Evolutionary conservation across 148 eudicot genomes (phyloP).

Genomic region (Nepenthes mirabilis): DNA sequence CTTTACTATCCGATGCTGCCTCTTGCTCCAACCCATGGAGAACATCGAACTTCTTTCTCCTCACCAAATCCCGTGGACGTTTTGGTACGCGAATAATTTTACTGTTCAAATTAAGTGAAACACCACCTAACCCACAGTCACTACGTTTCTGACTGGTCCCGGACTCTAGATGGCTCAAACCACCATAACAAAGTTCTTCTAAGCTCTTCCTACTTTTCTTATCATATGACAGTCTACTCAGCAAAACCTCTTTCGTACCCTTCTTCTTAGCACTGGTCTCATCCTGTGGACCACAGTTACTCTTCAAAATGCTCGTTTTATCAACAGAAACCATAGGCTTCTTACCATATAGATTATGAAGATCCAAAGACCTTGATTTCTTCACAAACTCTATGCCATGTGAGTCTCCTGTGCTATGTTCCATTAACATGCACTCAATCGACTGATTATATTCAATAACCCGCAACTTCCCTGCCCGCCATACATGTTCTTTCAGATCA

Average conservation of each 20-base stretch:
- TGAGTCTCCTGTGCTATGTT: conserved; percentile 37
- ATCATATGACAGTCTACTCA: conserved; percentile 30
- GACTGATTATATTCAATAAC: conserved; percentile 19
- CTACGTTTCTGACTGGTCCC: conserved; percentile 13
- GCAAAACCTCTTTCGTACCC: conserved; percentile 35
- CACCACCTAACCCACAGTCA: conserved; percentile 20
- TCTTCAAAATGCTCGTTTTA: conserved; percentile 23
- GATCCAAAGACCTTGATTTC: conserved; percentile 47
- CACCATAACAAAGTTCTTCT: conserved; percentile 10
- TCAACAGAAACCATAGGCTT: conserved; percentile 17
- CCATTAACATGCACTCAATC: conserved; percentile 68
- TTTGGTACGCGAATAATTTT: conserved; percentile 44
- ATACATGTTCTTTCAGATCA: conserved; percentile 16
- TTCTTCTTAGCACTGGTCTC: conserved; percentile 26
- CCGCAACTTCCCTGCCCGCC: conserved; percentile 41
- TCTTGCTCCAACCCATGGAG: conserved; percentile 18
- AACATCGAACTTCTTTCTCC: conserved; percentile 51
- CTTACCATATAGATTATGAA: conserved; percentile 29
- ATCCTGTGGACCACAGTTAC: conserved; percentile 27
- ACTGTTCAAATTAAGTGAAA: conserved; percentile 29
- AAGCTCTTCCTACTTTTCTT: conserved; percentile 35
- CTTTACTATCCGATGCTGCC: conserved; percentile 15
- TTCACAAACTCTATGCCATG: conserved; percentile 28
- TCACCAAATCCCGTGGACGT: conserved; percentile 57
- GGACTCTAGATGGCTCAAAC: conserved; percentile 11